Evolutionary conservation across 164 flowering plant species (phyloP), one percentile per base, ranked within the genome.

Genomic region (Sedum album): DNA sequence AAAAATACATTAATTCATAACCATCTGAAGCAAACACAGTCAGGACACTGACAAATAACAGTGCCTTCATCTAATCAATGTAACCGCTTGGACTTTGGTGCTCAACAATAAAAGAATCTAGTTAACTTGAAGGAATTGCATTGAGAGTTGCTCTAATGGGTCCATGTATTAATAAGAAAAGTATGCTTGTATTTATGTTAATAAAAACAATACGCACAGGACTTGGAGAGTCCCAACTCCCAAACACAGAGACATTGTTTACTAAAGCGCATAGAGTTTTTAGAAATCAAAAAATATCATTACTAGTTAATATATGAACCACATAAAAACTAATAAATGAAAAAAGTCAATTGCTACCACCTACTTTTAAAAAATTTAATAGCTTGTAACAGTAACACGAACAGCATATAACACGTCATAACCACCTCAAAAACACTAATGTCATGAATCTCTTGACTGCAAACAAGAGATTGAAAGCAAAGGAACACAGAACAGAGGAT

Each of bases 261-360:
- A n/a, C 7, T 25, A 10, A n/a, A 21, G 57, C n/a, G 25, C 21
- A 48, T 20, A 48, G 21, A 4, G 23, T 48, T 48, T 20, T 5
- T 48, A 48, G 20, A 18, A 17, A 17, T 48, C n/a, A n/a, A 51
- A 51, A 51, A 23, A 3, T 21, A n/a, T 23, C n/a, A 51, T 0
- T 26, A 51, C 57, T 9, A 21, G 9, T 51, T 51, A 9, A 51
- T 9, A n/a, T 51, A 51, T 51, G 26, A 51, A 48, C 55, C 28
- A 13, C 26, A 51, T 21, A 51, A 51, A 51, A 51, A 21, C 7
- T n/a, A 21, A 21, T 26, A 25, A 55, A 55, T 14, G 14, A 55
- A 2, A 26, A 55, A 55, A 55, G 31, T 28, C 61, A 55, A 25
- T 55, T 55, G 61, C 61, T 55, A 25, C 61, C 61, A 55, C 61